Percentiles rank a stretch among this genome's conserved stretches.
phyloP scores from a whole-genome alignment of 352 stramenopile genomes.

The Globisporangium takayamanum region DNA sequence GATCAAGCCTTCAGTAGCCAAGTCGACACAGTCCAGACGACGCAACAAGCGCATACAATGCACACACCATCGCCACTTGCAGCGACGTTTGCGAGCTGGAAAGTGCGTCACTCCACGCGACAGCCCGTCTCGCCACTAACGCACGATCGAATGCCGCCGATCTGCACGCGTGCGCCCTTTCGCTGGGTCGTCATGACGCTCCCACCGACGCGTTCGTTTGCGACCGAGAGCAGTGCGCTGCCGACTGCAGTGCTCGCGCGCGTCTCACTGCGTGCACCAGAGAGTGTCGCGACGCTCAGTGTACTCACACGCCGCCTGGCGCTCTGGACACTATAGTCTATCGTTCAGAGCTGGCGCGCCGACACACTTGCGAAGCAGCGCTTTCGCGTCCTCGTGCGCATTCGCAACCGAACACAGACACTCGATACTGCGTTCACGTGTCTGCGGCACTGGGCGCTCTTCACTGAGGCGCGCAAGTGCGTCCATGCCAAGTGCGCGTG shows the following conservation, averaged over 20 bases:
- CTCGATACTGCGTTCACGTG: constrained; percentile 34
- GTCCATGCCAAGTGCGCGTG: constrained; percentile 24
- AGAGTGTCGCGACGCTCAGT: constrained; percentile 7
- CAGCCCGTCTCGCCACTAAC: neutral
- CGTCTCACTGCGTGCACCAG: constrained; percentile 6
- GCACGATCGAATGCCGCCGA: constrained; percentile 19
- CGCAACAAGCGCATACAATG: too few species aligned
- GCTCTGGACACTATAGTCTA: constrained; percentile 12
- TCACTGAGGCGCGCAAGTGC: constrained; percentile 21
- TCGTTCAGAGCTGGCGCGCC: constrained; percentile 15
- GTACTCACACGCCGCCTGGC: constrained; percentile 14
- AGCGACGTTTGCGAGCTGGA: constrained; percentile 41
- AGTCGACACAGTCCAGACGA: too few species aligned
- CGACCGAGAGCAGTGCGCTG: constrained; percentile 19
- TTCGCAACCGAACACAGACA: constrained; percentile 13
- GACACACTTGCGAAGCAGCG: constrained; percentile 7
- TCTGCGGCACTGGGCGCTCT: constrained; percentile 36
- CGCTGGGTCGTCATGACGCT: constrained; percentile 37
- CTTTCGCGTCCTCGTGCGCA: constrained; percentile 12
- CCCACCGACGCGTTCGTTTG: constrained; percentile 20
- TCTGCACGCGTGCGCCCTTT: constrained; percentile 37
- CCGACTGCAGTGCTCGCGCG: constrained; percentile 25
- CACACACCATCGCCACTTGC: constrained; percentile 12
- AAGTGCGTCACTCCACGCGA: constrained; percentile 18
- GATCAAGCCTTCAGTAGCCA: neutral